A percentile compares a stretch with the other conserved stretches of the same genome.
Conservation (phyloP, 495 filamentous ascomycete genomes). For the Xylaria acuta region DNA sequence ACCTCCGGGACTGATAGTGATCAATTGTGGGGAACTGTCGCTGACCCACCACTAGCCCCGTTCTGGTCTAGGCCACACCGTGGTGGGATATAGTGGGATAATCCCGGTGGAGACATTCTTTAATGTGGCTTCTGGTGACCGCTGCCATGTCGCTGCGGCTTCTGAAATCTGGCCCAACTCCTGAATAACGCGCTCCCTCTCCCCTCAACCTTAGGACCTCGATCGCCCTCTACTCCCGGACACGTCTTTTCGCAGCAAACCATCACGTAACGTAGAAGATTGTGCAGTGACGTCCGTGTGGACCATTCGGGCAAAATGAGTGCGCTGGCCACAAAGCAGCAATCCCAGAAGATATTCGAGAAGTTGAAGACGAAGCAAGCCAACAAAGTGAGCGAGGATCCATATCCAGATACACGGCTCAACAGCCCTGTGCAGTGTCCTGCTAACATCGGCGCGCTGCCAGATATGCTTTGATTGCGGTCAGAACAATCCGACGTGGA, state of each 20-base stretch:
- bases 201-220: neutral
- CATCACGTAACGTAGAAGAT: neutral
- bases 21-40: conserved; percentile 9
- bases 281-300: conserved; percentile 28
- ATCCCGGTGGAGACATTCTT: conserved; percentile 22
- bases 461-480: conserved; percentile 98
- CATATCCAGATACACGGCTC: neutral
- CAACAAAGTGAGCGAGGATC: conserved; percentile 75
- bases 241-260: conserved; percentile 28
- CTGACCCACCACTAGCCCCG: conserved; percentile 9
- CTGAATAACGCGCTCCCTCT: conserved; percentile 18
- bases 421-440: neutral
- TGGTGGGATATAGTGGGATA: conserved; percentile 12
- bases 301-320: conserved; percentile 65
- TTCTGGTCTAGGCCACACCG: conserved; percentile 21
- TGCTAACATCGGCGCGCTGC: conserved; percentile 36
- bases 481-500: conserved; percentile 97
- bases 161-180: conserved; percentile 46
- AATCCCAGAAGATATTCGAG: conserved; percentile 97
- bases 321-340: conserved; percentile 82
- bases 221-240: neutral
- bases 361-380: conserved; percentile 92
- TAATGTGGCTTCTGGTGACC: conserved; percentile 34
- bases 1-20: conserved; percentile 7
- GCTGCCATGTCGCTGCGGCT: conserved; percentile 1